Evolutionary conservation across 1,284 basidiomycete species (phyloP).

Genomic region (Schizopora paradoxa): DNA sequence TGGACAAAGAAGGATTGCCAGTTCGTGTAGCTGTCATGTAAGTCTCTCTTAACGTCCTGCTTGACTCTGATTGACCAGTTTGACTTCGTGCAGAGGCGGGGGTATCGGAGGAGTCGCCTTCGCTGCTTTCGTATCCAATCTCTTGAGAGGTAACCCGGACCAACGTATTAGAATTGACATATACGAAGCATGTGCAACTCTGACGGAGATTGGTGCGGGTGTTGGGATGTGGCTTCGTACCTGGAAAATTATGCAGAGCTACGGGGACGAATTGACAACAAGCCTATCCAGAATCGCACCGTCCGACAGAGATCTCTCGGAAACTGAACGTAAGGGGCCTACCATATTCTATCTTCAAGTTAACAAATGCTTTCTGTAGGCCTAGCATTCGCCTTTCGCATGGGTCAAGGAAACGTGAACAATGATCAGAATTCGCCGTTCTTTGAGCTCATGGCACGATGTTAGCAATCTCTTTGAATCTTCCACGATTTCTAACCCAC

Average conservation of each 20-base stretch:
- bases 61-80: not conserved
- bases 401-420: too few relatives aligned
- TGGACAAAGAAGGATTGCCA: too few relatives aligned
- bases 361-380: too few relatives aligned
- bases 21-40: slow-evolving; percentile 11
- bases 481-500: too few relatives aligned
- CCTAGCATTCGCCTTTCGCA: too few relatives aligned
- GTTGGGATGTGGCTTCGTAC: slow-evolving; percentile 42
- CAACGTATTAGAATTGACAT: slow-evolving; percentile 38
- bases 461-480: too few relatives aligned
- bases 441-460: too few relatives aligned
- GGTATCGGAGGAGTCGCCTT: slow-evolving; percentile 44
- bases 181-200: slow-evolving; percentile 41
- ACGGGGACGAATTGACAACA: slow-evolving; percentile 3
- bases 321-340: too few relatives aligned
- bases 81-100: slow-evolving; percentile 36
- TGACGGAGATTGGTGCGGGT: slow-evolving; percentile 47
- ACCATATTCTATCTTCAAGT: too few relatives aligned
- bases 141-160: slow-evolving; percentile 13
- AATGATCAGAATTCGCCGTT: too few relatives aligned
- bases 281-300: slow-evolving; percentile 9
- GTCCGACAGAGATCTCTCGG: slow-evolving; percentile 10
- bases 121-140: slow-evolving; percentile 36
- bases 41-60: not conserved
- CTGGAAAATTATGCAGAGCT: slow-evolving; percentile 37